Base-by-base conservation (phyloP, 73 alveolate genomes). In the Tetrahymena borealis region DNA sequence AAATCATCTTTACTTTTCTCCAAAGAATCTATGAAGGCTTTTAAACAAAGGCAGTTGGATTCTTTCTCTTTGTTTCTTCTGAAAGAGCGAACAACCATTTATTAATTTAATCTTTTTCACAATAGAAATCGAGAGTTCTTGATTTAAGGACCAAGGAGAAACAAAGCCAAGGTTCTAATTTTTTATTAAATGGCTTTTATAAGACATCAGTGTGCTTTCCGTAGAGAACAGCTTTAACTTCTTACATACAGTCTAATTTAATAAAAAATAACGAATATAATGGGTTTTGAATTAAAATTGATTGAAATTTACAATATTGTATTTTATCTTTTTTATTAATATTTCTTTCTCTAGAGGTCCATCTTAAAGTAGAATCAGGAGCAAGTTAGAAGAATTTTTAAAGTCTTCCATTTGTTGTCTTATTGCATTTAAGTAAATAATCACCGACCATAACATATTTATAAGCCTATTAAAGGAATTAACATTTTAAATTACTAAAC, bases 131-230 rank as follows among this genome's bases (percentile, higher is more conserved):
- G 85, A 92, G 39, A 32, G 95, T 78, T 78, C 95, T 92, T 39
- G 95, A 42, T 38, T 92, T 92, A 78, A 92, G 90, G 6, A 92
- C 38, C 39, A 92, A 38, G 10, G 95, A 92, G 78, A 92, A 92
- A 32, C 95, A 92, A n/a, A 92, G 90, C 78, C 90, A 78, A 92
- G 95, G 95, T 33, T 92, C 95, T 37, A 92, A 78, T 77, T 92
- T 42, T 12, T 92, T 41, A 92, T 92, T 92, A 36, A 78, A 92
- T 20, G 92, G 60, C 38, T 92, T 92, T 78, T 39, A 31, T 78
- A 92, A 40, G 4, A 92, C 95, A 78, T 77, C 92, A 24, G 95
- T 92, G n/a, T 39, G 42, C 33, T 92, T 92, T 10, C 95, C 95
- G 24, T 92, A 92, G 1, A 78, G 20, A 24, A 92, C 39, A 20